Base-by-base conservation (phyloP, 352 stramenopile genomes). In the Thalassiosira livingstoniorum region DNA sequence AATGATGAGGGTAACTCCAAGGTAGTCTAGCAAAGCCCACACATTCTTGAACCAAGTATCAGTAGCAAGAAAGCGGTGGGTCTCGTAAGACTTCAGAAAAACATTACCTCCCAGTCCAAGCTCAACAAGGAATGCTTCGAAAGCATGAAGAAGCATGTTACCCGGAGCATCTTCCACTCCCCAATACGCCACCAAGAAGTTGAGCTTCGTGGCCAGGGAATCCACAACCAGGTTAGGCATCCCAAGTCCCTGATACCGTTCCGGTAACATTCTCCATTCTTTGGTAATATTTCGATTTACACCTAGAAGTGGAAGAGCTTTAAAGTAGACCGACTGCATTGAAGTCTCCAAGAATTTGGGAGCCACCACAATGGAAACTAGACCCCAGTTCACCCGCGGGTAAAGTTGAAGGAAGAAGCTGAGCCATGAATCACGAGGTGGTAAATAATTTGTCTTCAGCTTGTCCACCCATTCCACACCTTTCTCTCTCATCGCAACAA, bases 31-130 rank as follows among this genome's bases (percentile, higher is more conserved):
- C n/a, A 53, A 58, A 18, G 68, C 18, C 62, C 63, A 80, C 7
- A 74, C 35, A 15, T 47, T 39, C 23, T 68, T 69, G 45, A 51
- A 66, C 73, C 73, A 80, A 54, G 62, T 70, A n/a, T 74, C 23
- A 1, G 62, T 74, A 2, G 72, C 62, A 21, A 80, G 39, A 29
- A 10, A 35, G 0, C n/a, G 2, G 23, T 55, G 27, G 7, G 5
- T 25, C 1, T 53, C 5, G 57, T 67, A 79, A n/a, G 35, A 4
- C 1, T 18, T 37, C 23, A 42, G 4, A 35, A 78, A 63, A 63
- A 53, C 13, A 11, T 67, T 60, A 47, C 72, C 37, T 35, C 31
- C 58, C 27, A 79, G 15, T 55, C 69, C 34, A 29, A 43, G 57
- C n/a, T 69, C 63, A 39, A 71, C 60, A 13, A 35, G 43, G 27